Base-by-base conservation (phyloP, 2,329 filamentous ascomycete genomes). In the Xylaria sp. region DNA sequence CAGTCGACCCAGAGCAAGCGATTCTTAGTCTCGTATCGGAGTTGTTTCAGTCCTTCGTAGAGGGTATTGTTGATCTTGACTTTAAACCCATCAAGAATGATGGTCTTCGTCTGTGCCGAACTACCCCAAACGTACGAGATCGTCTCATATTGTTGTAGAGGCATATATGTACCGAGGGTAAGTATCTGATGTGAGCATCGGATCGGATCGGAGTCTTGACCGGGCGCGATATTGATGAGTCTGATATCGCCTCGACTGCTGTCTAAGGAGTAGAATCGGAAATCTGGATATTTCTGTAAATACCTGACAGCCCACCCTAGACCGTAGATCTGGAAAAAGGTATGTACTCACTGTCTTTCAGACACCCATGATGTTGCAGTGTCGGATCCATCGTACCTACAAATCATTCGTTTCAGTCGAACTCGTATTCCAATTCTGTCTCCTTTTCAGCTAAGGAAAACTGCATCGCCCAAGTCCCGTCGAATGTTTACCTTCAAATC, bases 1-100 rank as follows among this genome's bases (percentile, higher is more conserved):
- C 65, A 64, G 52, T 69, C 68, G 7, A 67, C 65, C 69, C 67
- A 68, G 30, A 65, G 61, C 19, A 37, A 19, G 9, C 52, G 55
- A 3, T 35, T 44, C n/a, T 59, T 23, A 1, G 52, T 49, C 51
- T 54, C 57, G 34, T 62, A 55, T 30, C 63, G 51, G 35, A 65
- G 57, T 5, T 54, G 46, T 1, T 18, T 48, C 3, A 65, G 30
- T 1, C 58, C 58, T 16, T 54, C 49, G 54, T 63, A 61, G 16
- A 65, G 59, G 34, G 61, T 63, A 4, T 63, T 57, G 13, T 57
- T 61, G n/a, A 65, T 16, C 8, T 58, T 54, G 18, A 55, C 57
- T n/a, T 19, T 6, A 16, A 48, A 55, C 1, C 57, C 61, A 18
- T 63, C 61, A 2, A 65, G 44, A 2, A 59, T 9, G 8, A 60